Evolutionary conservation across 257 asterid species (phyloP), one percentile per base, ranked within the genome.

Genomic region (Gardenia jasminoides): DNA sequence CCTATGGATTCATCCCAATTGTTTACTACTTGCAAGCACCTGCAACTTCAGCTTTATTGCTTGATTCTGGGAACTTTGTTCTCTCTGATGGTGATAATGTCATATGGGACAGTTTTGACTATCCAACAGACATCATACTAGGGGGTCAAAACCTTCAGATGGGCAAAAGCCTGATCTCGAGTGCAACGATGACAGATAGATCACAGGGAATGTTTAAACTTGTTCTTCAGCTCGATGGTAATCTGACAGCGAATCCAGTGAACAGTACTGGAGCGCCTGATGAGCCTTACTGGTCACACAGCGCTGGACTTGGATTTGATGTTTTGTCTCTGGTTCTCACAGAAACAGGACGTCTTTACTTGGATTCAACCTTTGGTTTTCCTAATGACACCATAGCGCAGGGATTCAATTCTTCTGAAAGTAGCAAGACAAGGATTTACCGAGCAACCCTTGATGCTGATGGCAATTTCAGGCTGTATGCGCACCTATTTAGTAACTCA

Each of bases 391-490:
- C 4, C 41, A 36, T 36, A 36, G 41, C 41, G 41, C 41, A 36
- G 41, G 41, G 41, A 3, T 36, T 36, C 4, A 36, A 36, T 36
- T 3, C 4, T 36, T 36, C 41, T 36, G 41, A 36, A 36, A 36
- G 41, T 36, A 36, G 41, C 41, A 0, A 36, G 4, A 36, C 41
- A 36, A 36, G 3, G 41, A 36, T 36, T 36, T 79, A 65, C 72
- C 71, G 54, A 1, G 79, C 73, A 48, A 83, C 81, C 8, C 28
- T 80, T 5, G 84, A 80, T 71, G 26, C 79, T 43, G 79, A 83
- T 72, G 86, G 86, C 33, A 83, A 64, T 69, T 65, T 83, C 67
- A 54, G 84, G 56, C 79, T 80, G 59, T 80, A 79, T 70, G 70
- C 64, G 70, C 84, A 83, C 26, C 20, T 20, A 11, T 76, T 72